A percentile compares a stretch with the other conserved stretches of the same genome.
phyloP scores from a whole-genome alignment of 164 flowering plant species.

The Piper longum region DNA sequence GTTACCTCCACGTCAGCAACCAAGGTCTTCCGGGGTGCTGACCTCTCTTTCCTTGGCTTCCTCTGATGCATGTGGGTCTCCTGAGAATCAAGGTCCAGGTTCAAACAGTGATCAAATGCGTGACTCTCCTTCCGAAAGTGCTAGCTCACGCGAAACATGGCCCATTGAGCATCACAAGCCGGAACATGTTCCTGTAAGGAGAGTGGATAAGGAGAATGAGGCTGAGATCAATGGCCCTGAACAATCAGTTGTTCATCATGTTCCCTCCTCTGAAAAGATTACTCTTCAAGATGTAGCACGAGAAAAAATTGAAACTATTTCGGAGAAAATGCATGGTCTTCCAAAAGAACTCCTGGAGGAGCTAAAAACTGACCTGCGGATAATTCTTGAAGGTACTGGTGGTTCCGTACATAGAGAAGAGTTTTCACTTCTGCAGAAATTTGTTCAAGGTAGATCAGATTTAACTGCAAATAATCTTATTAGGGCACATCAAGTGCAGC shows the following conservation, averaged over 20 bases:
- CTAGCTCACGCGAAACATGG: slow-evolving; percentile 88
- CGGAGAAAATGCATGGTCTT: slow-evolving; percentile 51
- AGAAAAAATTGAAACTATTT: slow-evolving; percentile 58
- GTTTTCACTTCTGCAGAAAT: slow-evolving; percentile 56
- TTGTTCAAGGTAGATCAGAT: slow-evolving; percentile 65
- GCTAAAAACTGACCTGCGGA: too few species aligned
- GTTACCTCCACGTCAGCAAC: slow-evolving; percentile 28
- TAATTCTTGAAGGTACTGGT: too few species aligned
- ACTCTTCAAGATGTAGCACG: slow-evolving; percentile 61
- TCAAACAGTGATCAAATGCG: slow-evolving; percentile 48
- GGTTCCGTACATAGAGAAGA: slow-evolving; percentile 79
- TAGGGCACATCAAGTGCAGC: slow-evolving; percentile 74
- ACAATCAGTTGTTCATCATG: slow-evolving; percentile 50
- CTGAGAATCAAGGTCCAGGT: slow-evolving; percentile 7
- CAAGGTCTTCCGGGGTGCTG: slow-evolving; percentile 17
- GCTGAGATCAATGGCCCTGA: slow-evolving; percentile 47
- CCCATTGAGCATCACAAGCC: slow-evolving; percentile 22
- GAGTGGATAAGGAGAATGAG: slow-evolving; percentile 36
- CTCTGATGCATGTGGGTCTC: slow-evolving; percentile 9
- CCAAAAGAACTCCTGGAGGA: slow-evolving; percentile 39
- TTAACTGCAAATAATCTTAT: slow-evolving; percentile 52
- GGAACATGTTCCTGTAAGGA: slow-evolving; percentile 39
- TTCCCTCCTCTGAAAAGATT: slow-evolving; percentile 54
- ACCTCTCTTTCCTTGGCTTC: slow-evolving; percentile 25
- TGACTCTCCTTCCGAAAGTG: slow-evolving; percentile 91